phyloP scores from a whole-genome alignment of 2,329 filamentous ascomycete genomes.

The Hymenoscyphus occultus region DNA sequence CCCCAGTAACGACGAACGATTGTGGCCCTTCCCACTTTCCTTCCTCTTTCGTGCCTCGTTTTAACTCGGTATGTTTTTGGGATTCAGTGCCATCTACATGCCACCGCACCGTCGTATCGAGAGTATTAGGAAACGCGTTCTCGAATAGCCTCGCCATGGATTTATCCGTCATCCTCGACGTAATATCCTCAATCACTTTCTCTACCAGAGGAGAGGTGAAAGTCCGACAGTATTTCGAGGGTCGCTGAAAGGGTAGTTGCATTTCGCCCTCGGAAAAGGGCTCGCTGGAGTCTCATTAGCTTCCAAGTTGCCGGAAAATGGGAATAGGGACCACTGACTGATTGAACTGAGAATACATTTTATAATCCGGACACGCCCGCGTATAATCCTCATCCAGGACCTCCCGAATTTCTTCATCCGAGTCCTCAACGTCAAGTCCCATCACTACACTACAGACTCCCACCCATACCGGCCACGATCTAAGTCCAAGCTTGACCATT shows the following conservation, averaged over 20 bases:
- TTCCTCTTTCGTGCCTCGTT: slow-evolving; percentile 45
- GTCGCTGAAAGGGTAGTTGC: slow-evolving; percentile 80
- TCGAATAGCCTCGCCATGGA: slow-evolving; percentile 92
- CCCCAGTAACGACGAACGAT: slow-evolving; percentile 89
- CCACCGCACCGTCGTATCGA: slow-evolving; percentile 71
- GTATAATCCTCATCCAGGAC: slow-evolving; percentile 16
- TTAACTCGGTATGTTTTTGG: slow-evolving; percentile 39
- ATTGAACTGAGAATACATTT: slow-evolving; percentile 34
- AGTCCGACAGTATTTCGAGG: slow-evolving; percentile 76
- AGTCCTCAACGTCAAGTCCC: background rate
- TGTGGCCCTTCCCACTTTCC: slow-evolving; percentile 79
- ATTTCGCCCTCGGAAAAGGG: slow-evolving; percentile 80
- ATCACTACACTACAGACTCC: slow-evolving; percentile 13
- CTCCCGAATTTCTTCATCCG: slow-evolving; percentile 8
- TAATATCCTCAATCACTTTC: slow-evolving; percentile 80
- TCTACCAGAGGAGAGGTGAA: slow-evolving; percentile 87
- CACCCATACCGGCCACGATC: slow-evolving; percentile 22
- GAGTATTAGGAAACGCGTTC: slow-evolving; percentile 83
- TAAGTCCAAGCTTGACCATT: slow-evolving; percentile 14
- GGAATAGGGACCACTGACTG: slow-evolving; percentile 25
- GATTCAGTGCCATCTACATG: slow-evolving; percentile 52
- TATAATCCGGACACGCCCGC: slow-evolving; percentile 37
- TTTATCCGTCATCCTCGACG: slow-evolving; percentile 72
- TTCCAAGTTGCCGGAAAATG: background rate
- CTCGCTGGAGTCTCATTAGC: slow-evolving; percentile 48